A percentile compares a stretch with the other conserved stretches of the same genome.
phyloP scores from a whole-genome alignment of 2,329 filamentous ascomycete genomes.

The Aspergillus eucalypticola region DNA sequence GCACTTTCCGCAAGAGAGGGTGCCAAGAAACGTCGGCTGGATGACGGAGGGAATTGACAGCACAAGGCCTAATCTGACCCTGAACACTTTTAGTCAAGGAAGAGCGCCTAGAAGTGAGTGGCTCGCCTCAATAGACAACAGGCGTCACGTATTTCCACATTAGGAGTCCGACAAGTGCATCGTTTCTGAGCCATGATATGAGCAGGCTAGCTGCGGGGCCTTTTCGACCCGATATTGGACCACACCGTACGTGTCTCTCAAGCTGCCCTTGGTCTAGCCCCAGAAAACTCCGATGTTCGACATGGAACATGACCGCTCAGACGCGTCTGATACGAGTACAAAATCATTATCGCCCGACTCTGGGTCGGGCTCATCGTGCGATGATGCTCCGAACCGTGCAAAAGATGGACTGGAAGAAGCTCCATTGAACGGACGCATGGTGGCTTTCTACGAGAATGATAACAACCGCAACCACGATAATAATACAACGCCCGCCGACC shows the following conservation, averaged over 20 bases:
- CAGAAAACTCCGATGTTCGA: constrained; percentile 21
- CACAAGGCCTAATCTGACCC: not conserved
- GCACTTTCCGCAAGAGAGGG: not conserved
- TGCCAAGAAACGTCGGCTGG: not conserved
- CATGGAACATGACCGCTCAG: constrained; percentile 34
- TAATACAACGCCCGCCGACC: not conserved
- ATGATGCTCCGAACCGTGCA: constrained; percentile 13
- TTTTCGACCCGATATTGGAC: constrained; percentile 1
- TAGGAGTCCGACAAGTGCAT: not conserved
- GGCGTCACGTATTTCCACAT: not conserved
- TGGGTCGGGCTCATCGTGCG: constrained; percentile 15
- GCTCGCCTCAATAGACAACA: not conserved
- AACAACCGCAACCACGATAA: constrained; percentile 1
- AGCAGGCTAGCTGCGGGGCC: constrained; percentile 7
- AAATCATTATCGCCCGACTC: constrained; percentile 19
- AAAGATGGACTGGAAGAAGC: constrained; percentile 8
- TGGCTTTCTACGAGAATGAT: constrained; percentile 8
- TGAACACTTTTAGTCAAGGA: not conserved
- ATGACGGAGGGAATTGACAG: not conserved
- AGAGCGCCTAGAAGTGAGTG: not conserved
- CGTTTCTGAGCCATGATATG: constrained; percentile 15
- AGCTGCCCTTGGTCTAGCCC: constrained; percentile 5
- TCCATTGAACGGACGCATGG: constrained; percentile 14
- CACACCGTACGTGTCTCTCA: constrained; percentile 13
- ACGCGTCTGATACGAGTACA: constrained; percentile 24